Evolutionary conservation across 352 stramenopile genomes (phyloP).

Genomic region (Phytophthora megakarya): DNA sequence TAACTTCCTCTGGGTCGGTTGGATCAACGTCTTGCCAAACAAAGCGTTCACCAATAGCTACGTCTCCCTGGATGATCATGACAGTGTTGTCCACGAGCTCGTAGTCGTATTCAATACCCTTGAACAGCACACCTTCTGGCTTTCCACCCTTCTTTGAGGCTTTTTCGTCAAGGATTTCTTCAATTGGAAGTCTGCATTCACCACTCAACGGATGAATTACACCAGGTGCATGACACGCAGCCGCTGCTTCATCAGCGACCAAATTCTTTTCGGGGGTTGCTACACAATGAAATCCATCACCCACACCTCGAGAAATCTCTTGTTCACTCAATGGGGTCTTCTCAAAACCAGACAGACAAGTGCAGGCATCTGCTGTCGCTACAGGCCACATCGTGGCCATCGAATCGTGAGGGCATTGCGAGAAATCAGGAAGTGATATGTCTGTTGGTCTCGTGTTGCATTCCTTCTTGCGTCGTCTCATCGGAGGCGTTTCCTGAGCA

Average conservation of each 20-base stretch:
- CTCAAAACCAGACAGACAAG: conserved; percentile 55
- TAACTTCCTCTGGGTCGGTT: conserved; percentile 6
- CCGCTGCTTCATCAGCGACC: conserved; percentile 43
- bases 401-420: conserved; percentile 52
- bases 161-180: conserved; percentile 51
- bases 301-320: conserved; percentile 36
- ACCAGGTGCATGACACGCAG: conserved; percentile 45
- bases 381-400: conserved; percentile 62
- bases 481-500: conserved; percentile 19
- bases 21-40: conserved; percentile 37
- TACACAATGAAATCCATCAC: conserved; percentile 47
- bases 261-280: conserved; percentile 28
- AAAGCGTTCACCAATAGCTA: conserved; percentile 69
- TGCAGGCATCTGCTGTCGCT: conserved; percentile 41
- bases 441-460: conserved; percentile 39
- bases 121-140: conserved; percentile 59
- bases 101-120: conserved; percentile 85
- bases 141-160: conserved; percentile 17
- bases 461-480: conserved; percentile 32
- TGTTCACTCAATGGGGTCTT: conserved; percentile 34
- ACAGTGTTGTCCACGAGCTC: conserved; percentile 73
- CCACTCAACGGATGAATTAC: conserved; percentile 53
- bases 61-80: conserved; percentile 81
- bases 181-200: conserved; percentile 66
- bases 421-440: conserved; percentile 30